Evolutionary conservation across 1,284 basidiomycete genomes (phyloP).

Genomic region (Erythrobasidium hasegawianum): DNA sequence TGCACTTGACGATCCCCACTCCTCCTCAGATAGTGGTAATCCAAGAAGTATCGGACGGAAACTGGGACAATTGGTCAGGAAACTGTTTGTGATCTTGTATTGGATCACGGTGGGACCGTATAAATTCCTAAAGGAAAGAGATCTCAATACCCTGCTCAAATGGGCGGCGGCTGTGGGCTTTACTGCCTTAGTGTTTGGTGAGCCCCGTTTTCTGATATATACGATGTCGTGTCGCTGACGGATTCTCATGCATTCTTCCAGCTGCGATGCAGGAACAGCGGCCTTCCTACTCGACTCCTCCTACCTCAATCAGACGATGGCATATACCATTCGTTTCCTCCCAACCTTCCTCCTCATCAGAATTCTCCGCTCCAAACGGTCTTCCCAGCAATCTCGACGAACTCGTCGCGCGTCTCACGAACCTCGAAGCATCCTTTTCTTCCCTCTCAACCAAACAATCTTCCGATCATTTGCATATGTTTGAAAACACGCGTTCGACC

Average conservation of each 20-base stretch:
- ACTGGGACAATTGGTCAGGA: slow-evolving; percentile 18
- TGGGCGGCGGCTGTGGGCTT: slow-evolving; percentile 14
- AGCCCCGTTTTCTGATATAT: background rate
- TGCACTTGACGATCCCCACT: background rate
- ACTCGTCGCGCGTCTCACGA: slow-evolving; percentile 60
- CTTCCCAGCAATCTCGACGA: slow-evolving; percentile 67
- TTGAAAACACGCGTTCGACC: slow-evolving; percentile 46
- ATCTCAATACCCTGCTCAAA: slow-evolving; percentile 10
- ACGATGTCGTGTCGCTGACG: too few species aligned
- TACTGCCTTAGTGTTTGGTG: slow-evolving; percentile 21
- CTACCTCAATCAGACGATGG: background rate
- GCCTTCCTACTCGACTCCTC: background rate
- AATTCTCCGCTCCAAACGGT: slow-evolving; percentile 53
- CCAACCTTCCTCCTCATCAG: slow-evolving; percentile 43
- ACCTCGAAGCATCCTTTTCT: slow-evolving; percentile 49
- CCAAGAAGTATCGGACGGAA: slow-evolving; percentile 6
- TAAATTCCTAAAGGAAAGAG: background rate
- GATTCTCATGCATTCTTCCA: background rate
- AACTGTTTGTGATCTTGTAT: slow-evolving; percentile 9
- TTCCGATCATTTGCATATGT: slow-evolving; percentile 37
- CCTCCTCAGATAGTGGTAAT: background rate
- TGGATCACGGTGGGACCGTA: slow-evolving; percentile 8
- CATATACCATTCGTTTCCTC: slow-evolving; percentile 16
- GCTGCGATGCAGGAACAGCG: slow-evolving; percentile 33
- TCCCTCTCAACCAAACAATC: slow-evolving; percentile 50